Evolutionary conservation across 2,329 filamentous ascomycete genomes (phyloP), one percentile per base, ranked within the genome.

Genomic region (Sclerotinia trifoliorum): DNA sequence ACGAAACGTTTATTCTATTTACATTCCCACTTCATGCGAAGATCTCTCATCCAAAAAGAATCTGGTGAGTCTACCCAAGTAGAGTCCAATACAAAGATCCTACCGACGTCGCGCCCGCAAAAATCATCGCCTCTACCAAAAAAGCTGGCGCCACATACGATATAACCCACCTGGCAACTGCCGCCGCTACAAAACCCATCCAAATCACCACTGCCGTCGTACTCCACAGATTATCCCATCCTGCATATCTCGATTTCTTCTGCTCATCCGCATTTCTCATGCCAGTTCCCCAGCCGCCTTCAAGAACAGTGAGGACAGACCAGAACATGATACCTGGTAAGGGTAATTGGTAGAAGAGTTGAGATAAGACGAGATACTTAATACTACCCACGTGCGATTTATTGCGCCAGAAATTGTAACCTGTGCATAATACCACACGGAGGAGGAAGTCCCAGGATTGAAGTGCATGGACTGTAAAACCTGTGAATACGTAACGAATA

Each of bases 291-390:
- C 78, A 79, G 0, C 76, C 75, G 19, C 77, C 76, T 26, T 78
- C 74, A 17, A 78, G 71, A 5, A 77, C 70, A 0, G 78, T 80
- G 7, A 78, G 21, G 35, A 79, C 67, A 39, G 75, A 76, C 78
- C 78, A 80, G 17, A 76, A 70, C 69, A 78, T 75, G n/a, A 79
- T 76, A 13, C 76, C 77, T 0, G 78, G 78, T 10, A 78, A 66
- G 7, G 78, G 78, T 0, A 79, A 65, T 55, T 79, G 76, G 66
- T 78, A 80, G 65, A 79, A 79, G 1, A 72, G 19, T 29, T 72
- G 71, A 3, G 64, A 68, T 10, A 42, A 29, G 5, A 72, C 46
- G 10, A 70, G 60, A 51, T 61, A 71, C 15, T 75, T 39, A n/a
- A 77, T 65, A 4, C 73, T 75, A 0, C 74, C 75, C 7, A 75